A percentile compares a stretch with the other conserved stretches of the same genome.
Evolutionary conservation across 257 asterid species (phyloP).

Genomic region (Rubia yunnanensis): DNA sequence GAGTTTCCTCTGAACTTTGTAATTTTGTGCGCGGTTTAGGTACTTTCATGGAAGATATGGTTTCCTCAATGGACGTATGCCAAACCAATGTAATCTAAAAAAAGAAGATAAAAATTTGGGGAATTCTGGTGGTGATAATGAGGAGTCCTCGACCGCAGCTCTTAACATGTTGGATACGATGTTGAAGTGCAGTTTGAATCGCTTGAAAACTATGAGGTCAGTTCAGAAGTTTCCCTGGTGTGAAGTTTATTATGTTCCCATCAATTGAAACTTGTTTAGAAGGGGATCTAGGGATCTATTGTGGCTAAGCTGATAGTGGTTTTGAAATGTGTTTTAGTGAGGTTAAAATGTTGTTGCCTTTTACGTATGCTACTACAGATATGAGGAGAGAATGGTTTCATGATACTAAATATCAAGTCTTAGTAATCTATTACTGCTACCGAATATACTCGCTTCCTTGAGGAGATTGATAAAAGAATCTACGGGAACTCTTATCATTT

Average conservation of each 20-base stretch:
- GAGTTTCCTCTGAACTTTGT: not conserved
- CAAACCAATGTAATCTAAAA: slow-evolving; percentile 16
- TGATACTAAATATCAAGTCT: not conserved
- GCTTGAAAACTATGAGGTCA: slow-evolving; percentile 68
- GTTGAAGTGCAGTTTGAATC: slow-evolving; percentile 67
- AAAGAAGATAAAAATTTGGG: slow-evolving; percentile 11
- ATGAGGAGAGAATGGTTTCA: not conserved
- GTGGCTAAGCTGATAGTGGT: not conserved
- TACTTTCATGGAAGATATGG: slow-evolving; percentile 18
- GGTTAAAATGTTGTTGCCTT: not conserved
- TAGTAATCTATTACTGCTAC: not conserved
- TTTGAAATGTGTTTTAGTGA: not conserved
- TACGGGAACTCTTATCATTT: not conserved
- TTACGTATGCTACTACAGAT: not conserved
- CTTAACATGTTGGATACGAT: slow-evolving; percentile 64
- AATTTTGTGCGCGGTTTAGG: slow-evolving; percentile 11
- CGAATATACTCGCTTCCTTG: not conserved
- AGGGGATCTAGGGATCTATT: not conserved
- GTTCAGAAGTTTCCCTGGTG: not conserved
- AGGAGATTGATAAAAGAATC: not conserved
- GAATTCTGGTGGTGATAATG: slow-evolving; percentile 37
- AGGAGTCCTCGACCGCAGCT: slow-evolving; percentile 41
- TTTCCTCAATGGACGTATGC: slow-evolving; percentile 9
- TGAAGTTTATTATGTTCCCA: not conserved
- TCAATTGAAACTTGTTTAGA: not conserved